Base-by-base conservation (phyloP, 306 rosid genomes). In the Fragaria iinumae region DNA sequence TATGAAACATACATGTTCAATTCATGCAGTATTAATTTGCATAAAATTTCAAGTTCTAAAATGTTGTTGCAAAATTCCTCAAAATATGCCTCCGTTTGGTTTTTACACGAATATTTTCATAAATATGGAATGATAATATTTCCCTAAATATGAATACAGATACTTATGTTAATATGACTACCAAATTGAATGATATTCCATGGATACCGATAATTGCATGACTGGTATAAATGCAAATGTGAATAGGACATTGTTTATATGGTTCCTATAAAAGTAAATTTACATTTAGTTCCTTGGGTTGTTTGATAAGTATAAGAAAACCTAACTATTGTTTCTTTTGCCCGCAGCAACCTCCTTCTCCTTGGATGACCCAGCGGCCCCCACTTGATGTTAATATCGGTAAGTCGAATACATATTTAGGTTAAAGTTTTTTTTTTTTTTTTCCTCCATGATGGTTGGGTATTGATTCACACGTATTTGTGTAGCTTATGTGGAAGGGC, bases 321-420 rank as follows among this genome's bases (percentile, higher is more conserved):
- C 53, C 71, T 76, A 62, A 80, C 77, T 73, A 16, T 67, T 72
- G 49, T 75, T 44, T 83, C 44, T 77, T 80, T 74, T 65, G 83
- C 56, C 44, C 78, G 74, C 96, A 93, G 99, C 98, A 85, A 87
- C 91, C 98, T 77, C 90, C 98, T 71, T 91, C 98, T 80, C 81
- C 94, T 57, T 96, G 99, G 99, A 96, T 90, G 93, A 89, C 79
- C 87, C 96, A 69, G 78, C 89, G 98, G 80, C 85, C 96, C 77
- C 78, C 99, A 72, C 97, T 96, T 60, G 99, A 96, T 87, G 99
- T 96, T 84, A 96, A 96, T 76, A 88, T 96, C 82, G 99, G 99
- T 96, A 74, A 89, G 98, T 82, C 64, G 50, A 65, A 62, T 80
- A 78, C 48, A 43, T 32, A 69, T 71, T 44, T 69, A 41, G 76